Conservation (phyloP, 768 basidiomycete species). For the Russula dissimulans region DNA sequence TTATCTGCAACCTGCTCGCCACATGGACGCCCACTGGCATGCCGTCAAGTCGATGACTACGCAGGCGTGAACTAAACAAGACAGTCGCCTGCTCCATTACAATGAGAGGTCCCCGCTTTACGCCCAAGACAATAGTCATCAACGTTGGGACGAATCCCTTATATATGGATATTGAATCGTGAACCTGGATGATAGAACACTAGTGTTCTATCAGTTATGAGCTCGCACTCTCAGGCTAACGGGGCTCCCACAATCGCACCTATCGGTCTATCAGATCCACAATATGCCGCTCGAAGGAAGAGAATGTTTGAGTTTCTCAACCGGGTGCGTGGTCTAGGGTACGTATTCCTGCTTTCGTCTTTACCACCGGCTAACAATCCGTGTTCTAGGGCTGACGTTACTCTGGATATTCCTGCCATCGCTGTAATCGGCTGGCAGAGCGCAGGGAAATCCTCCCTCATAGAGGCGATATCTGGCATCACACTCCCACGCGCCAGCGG, state of each 20-base stretch:
- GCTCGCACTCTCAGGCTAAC: neutral
- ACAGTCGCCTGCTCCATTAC: no score
- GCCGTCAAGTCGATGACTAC: no score
- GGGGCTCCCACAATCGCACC: conserved; percentile 7
- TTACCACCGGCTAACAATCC: conserved; percentile 1
- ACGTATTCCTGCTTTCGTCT: conserved; percentile 8
- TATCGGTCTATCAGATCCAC: conserved; percentile 45
- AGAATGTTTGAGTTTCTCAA: conserved; percentile 52
- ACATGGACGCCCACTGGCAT: no score
- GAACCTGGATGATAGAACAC: neutral
- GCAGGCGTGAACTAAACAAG: no score
- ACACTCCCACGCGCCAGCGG: conserved; percentile 61
- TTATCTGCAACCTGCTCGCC: no score
- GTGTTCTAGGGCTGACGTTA: conserved; percentile 45
- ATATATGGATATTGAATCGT: neutral
- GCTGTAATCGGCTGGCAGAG: conserved; percentile 67
- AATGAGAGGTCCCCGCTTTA: neutral
- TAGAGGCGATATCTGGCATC: conserved; percentile 68
- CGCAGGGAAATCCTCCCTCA: conserved; percentile 69
- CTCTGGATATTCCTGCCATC: conserved; percentile 65
- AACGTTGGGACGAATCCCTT: neutral
- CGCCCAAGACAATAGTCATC: neutral
- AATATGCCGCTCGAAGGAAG: conserved; percentile 30
- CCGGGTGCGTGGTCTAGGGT: conserved; percentile 56
- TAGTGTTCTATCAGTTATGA: neutral